Evolutionary conservation across 1,284 basidiomycete genomes (phyloP), one percentile per base, ranked within the genome.

Genomic region (Cryptococcus depauperatus): DNA sequence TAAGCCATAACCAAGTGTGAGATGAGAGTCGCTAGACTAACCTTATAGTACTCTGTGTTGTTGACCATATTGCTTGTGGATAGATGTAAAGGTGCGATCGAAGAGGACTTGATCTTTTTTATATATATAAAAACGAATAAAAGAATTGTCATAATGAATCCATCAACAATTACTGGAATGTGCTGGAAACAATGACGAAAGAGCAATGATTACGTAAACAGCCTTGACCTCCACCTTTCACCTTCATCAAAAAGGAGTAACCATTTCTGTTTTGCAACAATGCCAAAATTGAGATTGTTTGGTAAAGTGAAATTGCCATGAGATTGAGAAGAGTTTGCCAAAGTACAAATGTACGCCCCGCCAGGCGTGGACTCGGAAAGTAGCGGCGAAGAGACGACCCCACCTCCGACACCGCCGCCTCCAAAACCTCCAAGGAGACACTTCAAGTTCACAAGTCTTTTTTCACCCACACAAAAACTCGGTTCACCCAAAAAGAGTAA

Each of bases 11-110:
- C 14, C 18, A 2, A 18, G 32, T 38, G 19, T n/a, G n/a, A 23
- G 25, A 21, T 30, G 4, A 3, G 9, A n/a, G 7, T 22, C 6
- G 4, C 5, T 13, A 34, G 9, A 42, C 62, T 45, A 30, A 63
- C 62, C 52, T 65, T 66, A 55, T 69, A 69, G 52, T 62, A 69
- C 43, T 61, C 64, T 11, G 61, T 66, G 47, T 69, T 66, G 51
- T 67, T 67, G 8, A 59, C 58, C 66, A 69, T 68, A 39, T 13
- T 55, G 44, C 45, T 27, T 61, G 11, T 30, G 32, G n/a, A n/a
- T n/a, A n/a, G n/a, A n/a, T n/a, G n/a, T n/a, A n/a, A n/a, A n/a
- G n/a, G n/a, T n/a, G n/a, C n/a, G n/a, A n/a, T n/a, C n/a, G n/a
- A n/a, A n/a, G n/a, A n/a, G n/a, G n/a, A n/a, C n/a, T n/a, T n/a